Conservation (phyloP, 768 basidiomycete genomes). For the Amanita phalloides region DNA sequence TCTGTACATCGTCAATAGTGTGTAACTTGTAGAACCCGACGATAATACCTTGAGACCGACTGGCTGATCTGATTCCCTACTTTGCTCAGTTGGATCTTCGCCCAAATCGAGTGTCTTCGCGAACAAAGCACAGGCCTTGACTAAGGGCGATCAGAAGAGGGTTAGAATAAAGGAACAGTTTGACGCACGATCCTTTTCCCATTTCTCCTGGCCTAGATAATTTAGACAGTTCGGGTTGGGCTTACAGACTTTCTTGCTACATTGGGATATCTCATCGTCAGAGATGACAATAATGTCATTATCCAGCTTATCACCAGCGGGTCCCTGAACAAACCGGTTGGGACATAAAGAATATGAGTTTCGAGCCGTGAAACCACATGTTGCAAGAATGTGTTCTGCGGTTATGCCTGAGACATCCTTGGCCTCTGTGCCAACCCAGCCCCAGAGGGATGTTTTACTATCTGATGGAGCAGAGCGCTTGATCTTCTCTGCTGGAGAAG, state of each 20-base stretch:
- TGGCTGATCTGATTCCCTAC: conserved; percentile 45
- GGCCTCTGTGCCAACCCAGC: conserved; percentile 70
- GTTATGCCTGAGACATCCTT: conserved; percentile 48
- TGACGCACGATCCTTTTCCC: conserved; percentile 59
- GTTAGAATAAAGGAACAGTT: background rate
- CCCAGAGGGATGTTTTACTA: conserved; percentile 48
- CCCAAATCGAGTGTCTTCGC: conserved; percentile 42
- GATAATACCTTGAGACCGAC: conserved; percentile 62
- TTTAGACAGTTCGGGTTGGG: conserved; percentile 81
- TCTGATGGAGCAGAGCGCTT: conserved; percentile 44
- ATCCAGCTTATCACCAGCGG: conserved; percentile 30
- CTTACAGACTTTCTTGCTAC: conserved; percentile 57
- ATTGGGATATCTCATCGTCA: conserved; percentile 48
- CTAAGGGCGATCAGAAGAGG: conserved; percentile 19
- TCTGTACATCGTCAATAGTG: conserved; percentile 32
- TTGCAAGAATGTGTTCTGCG: conserved; percentile 48
- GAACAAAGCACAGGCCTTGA: conserved; percentile 37
- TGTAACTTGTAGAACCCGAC: background rate
- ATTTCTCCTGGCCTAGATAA: conserved; percentile 74
- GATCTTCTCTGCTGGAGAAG: conserved; percentile 49
- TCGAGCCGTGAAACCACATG: conserved; percentile 54
- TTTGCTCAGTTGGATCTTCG: conserved; percentile 38
- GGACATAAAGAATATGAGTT: conserved; percentile 43
- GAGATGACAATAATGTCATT: conserved; percentile 63
- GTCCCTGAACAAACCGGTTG: conserved; percentile 34